A percentile compares a stretch with the other conserved stretches of the same genome.
Conservation (phyloP, 2,329 filamentous ascomycete species). For the Colletotrichum neosansevieriae region DNA sequence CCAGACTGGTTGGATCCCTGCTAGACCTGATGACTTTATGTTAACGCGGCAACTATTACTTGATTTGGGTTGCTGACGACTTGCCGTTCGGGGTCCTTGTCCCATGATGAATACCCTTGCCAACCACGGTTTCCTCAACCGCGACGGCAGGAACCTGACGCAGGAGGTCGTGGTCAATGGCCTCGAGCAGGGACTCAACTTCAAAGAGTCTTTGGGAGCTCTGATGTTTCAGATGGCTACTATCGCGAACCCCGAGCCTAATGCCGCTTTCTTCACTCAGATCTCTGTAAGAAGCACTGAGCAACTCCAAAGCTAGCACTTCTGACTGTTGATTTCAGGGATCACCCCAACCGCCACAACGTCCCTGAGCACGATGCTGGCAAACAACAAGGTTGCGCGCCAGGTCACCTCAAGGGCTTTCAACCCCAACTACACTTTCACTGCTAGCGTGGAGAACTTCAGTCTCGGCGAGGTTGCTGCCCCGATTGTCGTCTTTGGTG, state of each 20-base stretch:
- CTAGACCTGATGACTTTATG: constrained; percentile 26
- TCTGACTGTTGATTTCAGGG: constrained; percentile 37
- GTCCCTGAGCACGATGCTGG: constrained; percentile 62
- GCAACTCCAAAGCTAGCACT: neutral
- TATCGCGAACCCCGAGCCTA: constrained; percentile 51
- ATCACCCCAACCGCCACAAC: constrained; percentile 60
- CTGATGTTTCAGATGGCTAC: constrained; percentile 59
- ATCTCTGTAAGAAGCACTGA: too few species aligned
- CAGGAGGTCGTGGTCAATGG: constrained; percentile 52
- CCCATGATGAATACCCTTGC: constrained; percentile 47
- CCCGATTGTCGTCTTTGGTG: constrained; percentile 63
- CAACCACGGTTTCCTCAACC: constrained; percentile 63
- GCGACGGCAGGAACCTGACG: constrained; percentile 57
- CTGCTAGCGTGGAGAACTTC: constrained; percentile 55
- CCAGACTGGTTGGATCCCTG: constrained; percentile 15
- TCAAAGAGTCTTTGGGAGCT: constrained; percentile 52
- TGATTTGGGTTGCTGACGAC: neutral
- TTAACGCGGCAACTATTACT: accelerated
- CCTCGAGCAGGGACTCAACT: constrained; percentile 56
- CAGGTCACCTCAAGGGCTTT: constrained; percentile 57
- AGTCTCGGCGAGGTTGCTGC: constrained; percentile 64
- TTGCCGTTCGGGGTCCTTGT: constrained; percentile 56
- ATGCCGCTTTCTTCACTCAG: too few species aligned
- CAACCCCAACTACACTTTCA: constrained; percentile 64
- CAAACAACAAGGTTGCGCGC: constrained; percentile 59